These are phyloP conservation scores for Zopfia rhizophila DNA, from an alignment of 2,329 filamentous ascomycete species.

Conservation along the genomic window DNA sequence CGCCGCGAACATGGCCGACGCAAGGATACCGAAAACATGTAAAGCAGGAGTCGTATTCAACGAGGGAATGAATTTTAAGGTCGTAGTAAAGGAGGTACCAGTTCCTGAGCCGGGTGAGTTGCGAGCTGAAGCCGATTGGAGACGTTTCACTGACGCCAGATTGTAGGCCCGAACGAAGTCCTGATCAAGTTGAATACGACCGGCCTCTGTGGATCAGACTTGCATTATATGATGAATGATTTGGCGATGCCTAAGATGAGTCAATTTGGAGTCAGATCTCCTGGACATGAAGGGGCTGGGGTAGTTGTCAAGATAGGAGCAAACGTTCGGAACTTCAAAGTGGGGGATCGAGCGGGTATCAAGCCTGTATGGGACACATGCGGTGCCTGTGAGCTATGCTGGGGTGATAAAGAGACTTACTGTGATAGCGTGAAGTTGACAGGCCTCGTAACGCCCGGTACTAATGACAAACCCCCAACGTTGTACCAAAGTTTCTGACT, in stretches of 20 bases:
- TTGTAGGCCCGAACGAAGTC: conserved; percentile 62
- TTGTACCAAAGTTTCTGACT: too few relatives aligned
- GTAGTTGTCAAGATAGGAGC: conserved; percentile 64
- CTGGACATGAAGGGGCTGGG: conserved; percentile 66
- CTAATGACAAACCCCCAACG: too few relatives aligned
- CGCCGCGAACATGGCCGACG: too few relatives aligned
- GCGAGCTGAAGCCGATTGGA: too few relatives aligned
- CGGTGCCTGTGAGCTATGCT: conserved; percentile 61
- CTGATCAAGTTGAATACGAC: conserved; percentile 65
- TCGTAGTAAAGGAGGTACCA: conserved; percentile 55
- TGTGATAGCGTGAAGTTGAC: too few relatives aligned
- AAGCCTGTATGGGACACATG: conserved; percentile 64
- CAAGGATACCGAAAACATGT: conserved; percentile 58
- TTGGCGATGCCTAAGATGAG: conserved; percentile 51
- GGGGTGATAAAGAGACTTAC: conserved; percentile 36
- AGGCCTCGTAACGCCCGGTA: too few relatives aligned
- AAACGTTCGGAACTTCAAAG: conserved; percentile 60
- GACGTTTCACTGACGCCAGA: too few relatives aligned
- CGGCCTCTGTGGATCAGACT: conserved; percentile 64
- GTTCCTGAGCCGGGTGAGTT: conserved; percentile 55
- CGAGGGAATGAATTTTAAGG: conserved; percentile 56
- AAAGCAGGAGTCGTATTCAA: conserved; percentile 60
- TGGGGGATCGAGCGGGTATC: conserved; percentile 36
- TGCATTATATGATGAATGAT: conserved; percentile 66
- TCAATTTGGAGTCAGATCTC: conserved; percentile 53